Conservation (phyloP, 2,329 filamentous ascomycete genomes). For the Cercospora sp. region DNA sequence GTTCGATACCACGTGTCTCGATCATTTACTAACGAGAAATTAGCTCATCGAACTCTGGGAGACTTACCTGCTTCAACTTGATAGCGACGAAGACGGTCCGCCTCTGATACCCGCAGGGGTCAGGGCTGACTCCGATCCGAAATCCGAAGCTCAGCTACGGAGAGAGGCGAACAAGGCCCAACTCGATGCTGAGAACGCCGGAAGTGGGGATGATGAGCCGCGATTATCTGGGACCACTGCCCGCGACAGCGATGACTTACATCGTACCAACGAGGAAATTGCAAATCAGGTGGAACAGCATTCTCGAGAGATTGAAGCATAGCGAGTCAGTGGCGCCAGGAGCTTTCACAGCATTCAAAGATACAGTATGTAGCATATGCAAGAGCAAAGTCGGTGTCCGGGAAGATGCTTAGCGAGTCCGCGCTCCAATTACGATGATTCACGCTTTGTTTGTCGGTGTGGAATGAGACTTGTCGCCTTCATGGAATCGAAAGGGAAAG, state of each 20-base stretch:
- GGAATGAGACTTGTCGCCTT: conserved; percentile 25
- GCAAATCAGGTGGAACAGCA: conserved; percentile 15
- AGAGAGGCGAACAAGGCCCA: conserved; percentile 24
- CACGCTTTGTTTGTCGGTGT: conserved; percentile 16
- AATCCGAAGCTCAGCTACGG: conserved; percentile 26
- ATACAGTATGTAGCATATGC: conserved; percentile 6
- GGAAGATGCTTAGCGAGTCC: background rate
- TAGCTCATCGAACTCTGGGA: conserved; percentile 90
- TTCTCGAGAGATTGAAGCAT: conserved; percentile 19
- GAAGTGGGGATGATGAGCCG: conserved; percentile 19
- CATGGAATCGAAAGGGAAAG: conserved; percentile 19
- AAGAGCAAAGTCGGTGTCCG: background rate
- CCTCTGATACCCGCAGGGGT: conserved; percentile 37
- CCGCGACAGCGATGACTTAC: conserved; percentile 26
- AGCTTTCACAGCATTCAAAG: background rate
- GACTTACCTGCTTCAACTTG: conserved; percentile 93
- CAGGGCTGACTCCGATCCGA: conserved; percentile 27
- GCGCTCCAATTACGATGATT: background rate
- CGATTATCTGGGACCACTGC: conserved; percentile 28
- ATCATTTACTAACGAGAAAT: conserved; percentile 29
- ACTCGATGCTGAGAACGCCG: conserved; percentile 22
- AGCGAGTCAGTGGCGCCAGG: background rate
- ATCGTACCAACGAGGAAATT: conserved; percentile 19
- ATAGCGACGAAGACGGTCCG: conserved; percentile 80
- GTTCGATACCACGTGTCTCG: background rate